Evolutionary conservation across 202 grass and related monocot genomes (phyloP).

Genomic region (Eragrostis tef): DNA sequence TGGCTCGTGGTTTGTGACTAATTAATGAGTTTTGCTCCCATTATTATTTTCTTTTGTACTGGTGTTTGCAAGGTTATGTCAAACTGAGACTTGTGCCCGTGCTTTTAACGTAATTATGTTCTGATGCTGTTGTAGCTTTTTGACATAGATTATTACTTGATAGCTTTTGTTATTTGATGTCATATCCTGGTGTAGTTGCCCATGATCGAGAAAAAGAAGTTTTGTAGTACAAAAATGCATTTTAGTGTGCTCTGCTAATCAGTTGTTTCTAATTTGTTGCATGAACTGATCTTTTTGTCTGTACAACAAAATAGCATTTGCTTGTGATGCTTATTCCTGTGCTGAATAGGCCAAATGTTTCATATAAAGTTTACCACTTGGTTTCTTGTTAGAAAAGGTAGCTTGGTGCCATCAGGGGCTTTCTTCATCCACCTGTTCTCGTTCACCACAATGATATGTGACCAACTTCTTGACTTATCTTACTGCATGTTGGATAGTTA

Average conservation of each 20-base stretch:
- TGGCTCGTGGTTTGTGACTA: too few relatives aligned
- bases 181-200: slow-evolving; percentile 9
- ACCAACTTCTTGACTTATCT: neutral
- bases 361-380: neutral
- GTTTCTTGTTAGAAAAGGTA: slow-evolving; percentile 16
- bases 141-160: neutral
- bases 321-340: neutral
- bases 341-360: neutral
- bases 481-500: neutral
- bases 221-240: neutral
- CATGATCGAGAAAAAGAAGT: neutral
- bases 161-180: neutral
- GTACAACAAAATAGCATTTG: neutral
- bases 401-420: neutral
- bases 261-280: neutral
- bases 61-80: neutral
- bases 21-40: too few relatives aligned
- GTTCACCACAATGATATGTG: neutral
- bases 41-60: neutral
- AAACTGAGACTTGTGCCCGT: neutral
- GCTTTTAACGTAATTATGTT: too few relatives aligned
- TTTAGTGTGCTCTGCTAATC: neutral
- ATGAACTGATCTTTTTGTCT: neutral
- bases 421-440: neutral
- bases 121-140: neutral